phyloP scores from a whole-genome alignment of 495 filamentous ascomycete genomes.

The Amniculicola lignicola region DNA sequence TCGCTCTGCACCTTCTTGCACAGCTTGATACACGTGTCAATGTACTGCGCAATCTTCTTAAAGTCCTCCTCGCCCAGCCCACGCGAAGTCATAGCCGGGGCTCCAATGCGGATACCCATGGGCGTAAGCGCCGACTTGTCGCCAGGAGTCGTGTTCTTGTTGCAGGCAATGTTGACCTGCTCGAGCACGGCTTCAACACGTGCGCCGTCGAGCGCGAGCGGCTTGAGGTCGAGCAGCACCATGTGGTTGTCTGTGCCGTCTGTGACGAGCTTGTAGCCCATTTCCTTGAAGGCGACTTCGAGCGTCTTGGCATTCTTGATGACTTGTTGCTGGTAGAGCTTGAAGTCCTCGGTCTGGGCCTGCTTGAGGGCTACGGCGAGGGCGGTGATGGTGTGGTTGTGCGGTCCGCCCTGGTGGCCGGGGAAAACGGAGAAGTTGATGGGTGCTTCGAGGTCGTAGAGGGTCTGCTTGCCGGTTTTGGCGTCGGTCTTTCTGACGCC shows the following conservation, averaged over 20 bases:
- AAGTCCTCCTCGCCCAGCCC: slow-evolving; percentile 94
- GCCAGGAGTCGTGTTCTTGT: slow-evolving; percentile 98
- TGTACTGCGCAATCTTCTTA: slow-evolving; percentile 83
- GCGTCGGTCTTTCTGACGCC: slow-evolving; percentile 78
- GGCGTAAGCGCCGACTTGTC: slow-evolving; percentile 91
- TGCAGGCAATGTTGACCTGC: slow-evolving; percentile 89
- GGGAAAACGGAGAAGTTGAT: slow-evolving; percentile 98
- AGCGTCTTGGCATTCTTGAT: slow-evolving; percentile 86
- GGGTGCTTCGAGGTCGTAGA: slow-evolving; percentile 88
- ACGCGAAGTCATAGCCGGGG: slow-evolving; percentile 92
- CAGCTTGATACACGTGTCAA: slow-evolving; percentile 65
- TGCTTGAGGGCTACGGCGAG: slow-evolving; percentile 91
- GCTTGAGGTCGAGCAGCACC: slow-evolving; percentile 92
- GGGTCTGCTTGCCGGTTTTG: slow-evolving; percentile 77
- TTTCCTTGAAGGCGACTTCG: slow-evolving; percentile 66
- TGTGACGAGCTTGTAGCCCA: slow-evolving; percentile 87
- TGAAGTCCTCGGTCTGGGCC: slow-evolving; percentile 84
- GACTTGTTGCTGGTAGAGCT: slow-evolving; percentile 81
- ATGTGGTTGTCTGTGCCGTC: slow-evolving; percentile 97
- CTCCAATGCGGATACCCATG: slow-evolving; percentile 86
- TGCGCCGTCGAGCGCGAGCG: slow-evolving; percentile 82
- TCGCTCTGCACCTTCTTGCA: slow-evolving; percentile 70
- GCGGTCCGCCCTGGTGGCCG: slow-evolving; percentile 96
- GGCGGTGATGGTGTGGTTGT: slow-evolving; percentile 98
- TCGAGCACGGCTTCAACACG: slow-evolving; percentile 93